Evolutionary conservation across 371 early-diverging fungal species (phyloP).

Genomic region (Nosema muscidifuracis): DNA sequence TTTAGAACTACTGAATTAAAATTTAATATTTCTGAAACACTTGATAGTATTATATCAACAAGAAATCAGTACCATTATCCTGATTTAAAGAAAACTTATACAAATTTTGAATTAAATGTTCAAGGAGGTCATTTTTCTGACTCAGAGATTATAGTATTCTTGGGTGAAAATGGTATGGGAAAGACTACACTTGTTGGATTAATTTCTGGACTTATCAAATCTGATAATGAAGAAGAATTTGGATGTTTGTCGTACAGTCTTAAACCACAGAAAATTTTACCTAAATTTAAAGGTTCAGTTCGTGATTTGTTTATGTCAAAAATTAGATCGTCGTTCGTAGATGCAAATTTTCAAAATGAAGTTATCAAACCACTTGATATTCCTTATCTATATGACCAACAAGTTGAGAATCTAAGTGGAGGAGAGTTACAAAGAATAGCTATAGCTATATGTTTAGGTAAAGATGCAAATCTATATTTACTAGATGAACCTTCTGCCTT

Average conservation of each 20-base stretch:
- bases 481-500: slow-evolving; percentile 99
- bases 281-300: slow-evolving; percentile 83
- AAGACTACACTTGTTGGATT: slow-evolving; percentile 94
- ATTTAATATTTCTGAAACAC: slow-evolving; percentile 82
- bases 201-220: slow-evolving; percentile 76
- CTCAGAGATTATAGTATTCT: slow-evolving; percentile 94
- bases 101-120: slow-evolving; percentile 76
- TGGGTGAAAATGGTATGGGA: slow-evolving; percentile 99
- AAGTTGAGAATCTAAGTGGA: slow-evolving; percentile 80
- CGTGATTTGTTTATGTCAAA: slow-evolving; percentile 83
- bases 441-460: slow-evolving; percentile 82
- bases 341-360: slow-evolving; percentile 90
- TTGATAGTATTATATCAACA: slow-evolving; percentile 65
- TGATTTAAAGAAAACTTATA: slow-evolving; percentile 48
- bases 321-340: slow-evolving; percentile 79
- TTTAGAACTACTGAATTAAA: slow-evolving; percentile 92
- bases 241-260: slow-evolving; percentile 70
- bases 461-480: slow-evolving; percentile 91
- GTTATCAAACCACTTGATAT: slow-evolving; percentile 90
- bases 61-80: slow-evolving; percentile 55
- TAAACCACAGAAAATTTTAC: slow-evolving; percentile 97
- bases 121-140: slow-evolving; percentile 80
- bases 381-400: slow-evolving; percentile 83
- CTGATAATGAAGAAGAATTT: slow-evolving; percentile 71
- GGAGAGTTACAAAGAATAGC: slow-evolving; percentile 99